Evolutionary conservation across 495 filamentous ascomycete genomes (phyloP), one percentile per base, ranked within the genome.

Genomic region (Sporormia fimetaria): DNA sequence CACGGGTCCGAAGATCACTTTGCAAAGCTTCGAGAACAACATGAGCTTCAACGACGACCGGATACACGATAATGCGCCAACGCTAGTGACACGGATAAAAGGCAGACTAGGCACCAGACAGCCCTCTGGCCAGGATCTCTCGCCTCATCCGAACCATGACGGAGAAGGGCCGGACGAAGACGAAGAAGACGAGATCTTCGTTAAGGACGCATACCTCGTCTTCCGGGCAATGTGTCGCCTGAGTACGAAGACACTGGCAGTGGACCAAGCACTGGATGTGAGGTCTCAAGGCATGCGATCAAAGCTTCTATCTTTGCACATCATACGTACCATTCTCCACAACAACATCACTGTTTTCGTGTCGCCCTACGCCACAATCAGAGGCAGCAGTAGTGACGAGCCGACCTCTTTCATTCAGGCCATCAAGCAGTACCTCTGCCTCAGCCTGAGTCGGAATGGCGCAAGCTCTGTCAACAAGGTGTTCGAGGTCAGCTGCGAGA

Each of bases 161-260:
- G 57, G 57, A 22, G 70, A 67, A 38, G 73, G 62, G 37, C 67
- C 78, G 29, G 68, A 75, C 6, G 86, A 94, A 42, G 92, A 95
- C 29, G 85, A 90, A 42, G 87, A 94, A 47, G 92, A 96, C 55
- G 92, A 99, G 52, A 81, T 95, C 4, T 96, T 87, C 55, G 81
- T 94, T 40, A 83, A 88, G 53, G 92, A 99, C 61, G 85, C 92
- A 10, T 99, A 94, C 58, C 67, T 99, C 10, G 87, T 99, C 21
- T 94, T 99, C 67, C 74, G 92, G 16, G 90, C 92, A 6, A 87
- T 99, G 62, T 99, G 92, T 69, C 94, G 94, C 57, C 69, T 99
- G 29, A 94, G 87, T 44, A 94, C 87, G 40, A 99, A 95, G 55
- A 64, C 83, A 27, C 64, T 99, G 16, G 71, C 79, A 7, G 76